Percentiles rank a stretch among this genome's conserved stretches.
These are phyloP conservation scores for Pseudopyricularia cyperi DNA, from an alignment of 2,329 filamentous ascomycete genomes.

Conservation along the genomic window DNA sequence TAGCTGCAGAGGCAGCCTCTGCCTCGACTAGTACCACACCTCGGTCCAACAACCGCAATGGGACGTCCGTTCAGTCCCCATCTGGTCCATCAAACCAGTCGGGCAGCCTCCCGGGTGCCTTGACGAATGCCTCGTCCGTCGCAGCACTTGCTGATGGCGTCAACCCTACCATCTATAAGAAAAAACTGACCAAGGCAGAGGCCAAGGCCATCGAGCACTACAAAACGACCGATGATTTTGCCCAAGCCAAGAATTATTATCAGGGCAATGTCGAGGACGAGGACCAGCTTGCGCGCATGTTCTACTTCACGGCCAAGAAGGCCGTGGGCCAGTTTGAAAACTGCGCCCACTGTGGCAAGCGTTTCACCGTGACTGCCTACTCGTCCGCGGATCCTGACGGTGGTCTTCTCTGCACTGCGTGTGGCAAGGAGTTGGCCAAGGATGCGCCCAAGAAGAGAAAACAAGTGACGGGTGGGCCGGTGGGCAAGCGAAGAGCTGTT, in stretches of 20 bases:
- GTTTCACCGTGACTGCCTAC: conserved; percentile 88
- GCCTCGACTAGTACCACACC: not conserved
- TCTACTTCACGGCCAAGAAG: conserved; percentile 29
- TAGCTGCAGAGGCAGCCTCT: not conserved
- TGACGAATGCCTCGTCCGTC: conserved; percentile 6
- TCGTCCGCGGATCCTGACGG: conserved; percentile 71
- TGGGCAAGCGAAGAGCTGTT: conserved; percentile 56
- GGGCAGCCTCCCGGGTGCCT: not conserved
- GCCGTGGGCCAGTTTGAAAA: conserved; percentile 78
- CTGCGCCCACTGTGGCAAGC: conserved; percentile 72
- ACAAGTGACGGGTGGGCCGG: conserved; percentile 34
- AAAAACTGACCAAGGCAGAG: conserved; percentile 40
- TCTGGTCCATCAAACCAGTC: not conserved
- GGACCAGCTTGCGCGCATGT: conserved; percentile 34
- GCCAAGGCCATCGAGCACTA: conserved; percentile 39
- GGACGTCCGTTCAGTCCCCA: conserved; percentile 8
- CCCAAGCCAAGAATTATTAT: conserved; percentile 33
- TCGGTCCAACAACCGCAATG: not conserved
- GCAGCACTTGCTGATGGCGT: conserved; percentile 5
- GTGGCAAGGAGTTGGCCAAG: conserved; percentile 62
- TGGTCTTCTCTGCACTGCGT: conserved; percentile 72
- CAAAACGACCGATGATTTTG: conserved; percentile 32
- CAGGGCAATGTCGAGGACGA: conserved; percentile 27
- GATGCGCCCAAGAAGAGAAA: conserved; percentile 45
- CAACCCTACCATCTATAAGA: conserved; percentile 12